These are phyloP conservation scores for Stereocaulon alpinum DNA, from an alignment of 495 filamentous ascomycete species.

Conservation along the genomic window DNA sequence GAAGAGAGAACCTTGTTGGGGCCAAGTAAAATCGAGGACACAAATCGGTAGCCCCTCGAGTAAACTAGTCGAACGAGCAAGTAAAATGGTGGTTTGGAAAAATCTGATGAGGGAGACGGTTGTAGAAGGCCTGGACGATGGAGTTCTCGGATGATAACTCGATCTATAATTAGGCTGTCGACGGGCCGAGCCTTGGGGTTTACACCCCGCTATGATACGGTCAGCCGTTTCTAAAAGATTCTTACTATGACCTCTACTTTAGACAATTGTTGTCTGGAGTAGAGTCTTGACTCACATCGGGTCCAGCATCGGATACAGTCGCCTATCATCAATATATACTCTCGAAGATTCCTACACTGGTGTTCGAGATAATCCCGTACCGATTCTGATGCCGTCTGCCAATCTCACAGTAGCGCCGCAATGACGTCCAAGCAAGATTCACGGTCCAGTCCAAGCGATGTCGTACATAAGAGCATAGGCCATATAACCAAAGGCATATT, in stretches of 20 bases:
- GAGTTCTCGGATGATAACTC: no score
- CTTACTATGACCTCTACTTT: not conserved
- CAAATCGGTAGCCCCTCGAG: no score
- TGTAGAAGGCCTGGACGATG: no score
- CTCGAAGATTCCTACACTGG: not conserved
- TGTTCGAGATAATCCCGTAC: not conserved
- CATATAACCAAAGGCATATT: not conserved
- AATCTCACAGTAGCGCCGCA: not conserved
- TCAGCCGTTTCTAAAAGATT: not conserved
- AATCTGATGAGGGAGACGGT: no score
- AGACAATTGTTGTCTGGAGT: not conserved
- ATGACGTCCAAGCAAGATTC: slow-evolving; percentile 1
- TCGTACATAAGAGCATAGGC: not conserved
- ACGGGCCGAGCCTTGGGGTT: not conserved
- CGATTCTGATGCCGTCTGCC: not conserved
- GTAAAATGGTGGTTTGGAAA: no score
- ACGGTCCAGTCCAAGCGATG: not conserved
- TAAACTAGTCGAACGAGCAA: no score
- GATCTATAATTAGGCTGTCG: not conserved
- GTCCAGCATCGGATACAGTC: not conserved
- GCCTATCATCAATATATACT: not conserved
- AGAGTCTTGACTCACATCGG: not conserved
- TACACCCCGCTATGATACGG: not conserved
- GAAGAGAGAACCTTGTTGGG: no score
- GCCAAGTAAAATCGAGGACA: no score